phyloP scores from a whole-genome alignment of 169 alveolate species.

The Toxoplasma gondii region DNA sequence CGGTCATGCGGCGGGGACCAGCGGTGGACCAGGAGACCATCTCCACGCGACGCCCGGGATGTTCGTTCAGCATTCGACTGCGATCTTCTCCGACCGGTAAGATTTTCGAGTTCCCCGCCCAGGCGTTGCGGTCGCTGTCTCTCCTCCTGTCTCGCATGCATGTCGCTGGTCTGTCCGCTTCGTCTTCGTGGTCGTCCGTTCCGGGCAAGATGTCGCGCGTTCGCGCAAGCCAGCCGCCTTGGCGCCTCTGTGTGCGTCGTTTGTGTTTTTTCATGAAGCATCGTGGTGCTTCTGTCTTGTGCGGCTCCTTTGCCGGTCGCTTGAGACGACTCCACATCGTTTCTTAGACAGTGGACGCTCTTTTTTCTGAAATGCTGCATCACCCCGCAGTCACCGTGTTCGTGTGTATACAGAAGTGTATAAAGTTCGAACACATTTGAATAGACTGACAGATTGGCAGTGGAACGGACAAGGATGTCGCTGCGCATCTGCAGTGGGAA shows the following conservation, averaged over 20 bases:
- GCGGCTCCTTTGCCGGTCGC: too few species aligned
- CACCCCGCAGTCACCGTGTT: not conserved
- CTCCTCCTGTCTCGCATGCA: not conserved
- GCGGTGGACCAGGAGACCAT: conserved; percentile 66
- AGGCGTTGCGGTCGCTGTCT: not conserved
- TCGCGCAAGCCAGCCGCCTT: not conserved
- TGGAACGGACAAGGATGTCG: too few species aligned
- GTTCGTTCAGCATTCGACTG: conserved; percentile 88
- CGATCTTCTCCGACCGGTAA: conserved; percentile 73
- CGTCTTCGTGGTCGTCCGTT: not conserved
- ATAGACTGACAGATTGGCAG: too few species aligned
- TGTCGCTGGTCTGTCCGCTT: not conserved
- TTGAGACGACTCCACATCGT: too few species aligned
- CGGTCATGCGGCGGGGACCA: conserved; percentile 10
- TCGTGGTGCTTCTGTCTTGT: too few species aligned
- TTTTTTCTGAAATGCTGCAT: too few species aligned
- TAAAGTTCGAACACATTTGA: too few species aligned
- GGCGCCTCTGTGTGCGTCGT: too few species aligned
- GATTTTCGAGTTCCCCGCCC: not conserved
- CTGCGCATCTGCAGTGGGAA: too few species aligned
- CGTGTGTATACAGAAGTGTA: not conserved
- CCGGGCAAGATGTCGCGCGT: not conserved
- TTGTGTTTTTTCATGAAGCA: too few species aligned
- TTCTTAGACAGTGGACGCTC: too few species aligned
- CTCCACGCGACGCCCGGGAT: conserved; percentile 89